Conservation (phyloP, 306 rosid species). For the Vachellia collinsii region DNA sequence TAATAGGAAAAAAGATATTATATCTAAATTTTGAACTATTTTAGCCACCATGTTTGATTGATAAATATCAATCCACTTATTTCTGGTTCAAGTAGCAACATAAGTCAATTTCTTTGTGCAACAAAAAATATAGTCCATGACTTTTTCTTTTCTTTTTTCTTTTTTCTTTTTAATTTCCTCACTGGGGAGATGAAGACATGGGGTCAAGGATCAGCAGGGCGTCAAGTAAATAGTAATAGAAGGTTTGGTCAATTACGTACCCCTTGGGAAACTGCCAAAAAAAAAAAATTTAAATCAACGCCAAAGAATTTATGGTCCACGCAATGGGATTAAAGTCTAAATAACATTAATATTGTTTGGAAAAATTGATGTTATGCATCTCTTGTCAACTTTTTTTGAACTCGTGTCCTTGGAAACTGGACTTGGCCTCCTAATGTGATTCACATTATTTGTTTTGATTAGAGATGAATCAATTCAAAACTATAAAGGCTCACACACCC, state of each 20-base stretch:
- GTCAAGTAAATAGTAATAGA: not conserved
- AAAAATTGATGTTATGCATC: not conserved
- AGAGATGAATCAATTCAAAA: too few relatives aligned
- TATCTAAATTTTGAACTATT: not conserved
- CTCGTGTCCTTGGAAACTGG: not conserved
- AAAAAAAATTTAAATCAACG: not conserved
- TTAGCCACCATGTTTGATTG: constrained; percentile 27
- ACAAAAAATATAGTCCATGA: not conserved
- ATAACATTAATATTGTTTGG: not conserved
- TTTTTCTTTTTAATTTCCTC: not conserved
- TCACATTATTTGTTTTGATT: not conserved
- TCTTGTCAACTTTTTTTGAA: not conserved
- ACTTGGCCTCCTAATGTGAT: not conserved
- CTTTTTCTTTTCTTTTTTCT: not conserved
- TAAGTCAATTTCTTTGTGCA: constrained; percentile 38
- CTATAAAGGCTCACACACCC: not conserved
- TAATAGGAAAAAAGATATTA: too few relatives aligned
- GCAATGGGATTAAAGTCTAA: not conserved
- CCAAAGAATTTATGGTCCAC: not conserved
- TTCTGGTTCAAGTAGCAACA: constrained; percentile 4
- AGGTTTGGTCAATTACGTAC: constrained; percentile 9
- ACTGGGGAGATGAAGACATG: not conserved
- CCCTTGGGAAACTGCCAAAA: not conserved
- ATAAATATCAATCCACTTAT: constrained; percentile 8
- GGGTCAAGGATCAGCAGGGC: not conserved